A percentile compares a stretch with the other conserved stretches of the same genome.
phyloP scores from a whole-genome alignment of 305 asterid genomes.

The Rubia tinctorum region DNA sequence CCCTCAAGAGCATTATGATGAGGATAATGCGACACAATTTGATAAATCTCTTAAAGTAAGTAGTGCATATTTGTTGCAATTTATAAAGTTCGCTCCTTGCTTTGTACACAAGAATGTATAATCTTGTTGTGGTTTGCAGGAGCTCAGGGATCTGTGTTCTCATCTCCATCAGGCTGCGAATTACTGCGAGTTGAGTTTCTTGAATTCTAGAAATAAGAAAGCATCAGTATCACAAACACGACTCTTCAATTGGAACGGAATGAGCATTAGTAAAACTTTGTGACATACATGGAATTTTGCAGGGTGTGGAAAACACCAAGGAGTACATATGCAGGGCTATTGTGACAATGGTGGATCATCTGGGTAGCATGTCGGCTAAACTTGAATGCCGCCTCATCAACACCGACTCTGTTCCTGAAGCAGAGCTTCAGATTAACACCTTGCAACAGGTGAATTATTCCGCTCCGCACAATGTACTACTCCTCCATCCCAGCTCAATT shows the following conservation, averaged over 20 bases:
- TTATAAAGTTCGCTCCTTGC: too few species aligned
- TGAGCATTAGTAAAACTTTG: background rate
- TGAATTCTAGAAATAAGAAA: conserved; percentile 38
- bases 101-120: background rate
- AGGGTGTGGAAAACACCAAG: conserved; percentile 57
- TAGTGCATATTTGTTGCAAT: background rate
- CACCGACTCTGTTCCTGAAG: conserved; percentile 33
- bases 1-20: conserved; percentile 13
- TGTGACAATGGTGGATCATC: conserved; percentile 62
- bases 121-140: conserved; percentile 33
- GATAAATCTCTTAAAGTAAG: conserved; percentile 46
- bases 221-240: conserved; percentile 21
- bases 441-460: conserved; percentile 40
- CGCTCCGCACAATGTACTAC: too few species aligned
- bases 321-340: conserved; percentile 52
- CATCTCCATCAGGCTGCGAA: conserved; percentile 67
- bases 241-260: background rate
- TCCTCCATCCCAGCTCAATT: too few species aligned
- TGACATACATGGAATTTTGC: conserved; percentile 19
- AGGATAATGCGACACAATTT: conserved; percentile 32
- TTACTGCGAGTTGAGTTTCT: conserved; percentile 48
- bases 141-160: conserved; percentile 53
- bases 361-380: conserved; percentile 55
- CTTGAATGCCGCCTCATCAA: conserved; percentile 42
- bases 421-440: conserved; percentile 36